A percentile compares a stretch with the other conserved stretches of the same genome.
These are phyloP conservation scores for Rehmannia glutinosa DNA, from an alignment of 257 asterid species.

Conservation along the genomic window DNA sequence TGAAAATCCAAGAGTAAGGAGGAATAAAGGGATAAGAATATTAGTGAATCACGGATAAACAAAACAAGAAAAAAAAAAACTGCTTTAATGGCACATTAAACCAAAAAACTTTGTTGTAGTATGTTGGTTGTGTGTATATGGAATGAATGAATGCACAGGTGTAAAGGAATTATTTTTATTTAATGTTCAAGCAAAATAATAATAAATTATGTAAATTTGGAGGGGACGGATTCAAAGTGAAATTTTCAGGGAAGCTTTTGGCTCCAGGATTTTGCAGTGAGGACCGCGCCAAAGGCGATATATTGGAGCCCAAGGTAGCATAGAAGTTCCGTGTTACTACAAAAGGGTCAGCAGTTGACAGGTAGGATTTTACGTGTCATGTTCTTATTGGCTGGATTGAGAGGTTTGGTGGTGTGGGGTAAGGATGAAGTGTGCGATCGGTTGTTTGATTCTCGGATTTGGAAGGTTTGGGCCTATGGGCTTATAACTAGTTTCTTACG, in stretches of 20 bases:
- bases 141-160: constrained; percentile 20
- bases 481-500: too few species aligned
- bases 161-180: not conserved
- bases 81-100: constrained; percentile 14
- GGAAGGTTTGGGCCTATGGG: not conserved
- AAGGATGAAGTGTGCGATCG: not conserved
- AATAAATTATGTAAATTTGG: not conserved
- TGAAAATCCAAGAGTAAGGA: not conserved
- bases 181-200: not conserved
- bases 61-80: not conserved
- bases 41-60: constrained; percentile 2
- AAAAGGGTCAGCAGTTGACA: not conserved
- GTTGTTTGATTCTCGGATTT: not conserved
- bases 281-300: constrained; percentile 50
- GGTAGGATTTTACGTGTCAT: not conserved
- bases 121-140: constrained; percentile 14
- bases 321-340: constrained; percentile 12
- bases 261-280: constrained; percentile 61
- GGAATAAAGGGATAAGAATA: not conserved
- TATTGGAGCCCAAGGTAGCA: constrained; percentile 26
- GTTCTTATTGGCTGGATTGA: not conserved
- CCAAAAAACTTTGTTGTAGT: not conserved
- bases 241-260: constrained; percentile 35
- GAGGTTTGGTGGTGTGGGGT: not conserved
- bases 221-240: constrained; percentile 16